Evolutionary conservation across 495 filamentous ascomycete genomes (phyloP).

Genomic region (Annulohypoxylon maeteangense): DNA sequence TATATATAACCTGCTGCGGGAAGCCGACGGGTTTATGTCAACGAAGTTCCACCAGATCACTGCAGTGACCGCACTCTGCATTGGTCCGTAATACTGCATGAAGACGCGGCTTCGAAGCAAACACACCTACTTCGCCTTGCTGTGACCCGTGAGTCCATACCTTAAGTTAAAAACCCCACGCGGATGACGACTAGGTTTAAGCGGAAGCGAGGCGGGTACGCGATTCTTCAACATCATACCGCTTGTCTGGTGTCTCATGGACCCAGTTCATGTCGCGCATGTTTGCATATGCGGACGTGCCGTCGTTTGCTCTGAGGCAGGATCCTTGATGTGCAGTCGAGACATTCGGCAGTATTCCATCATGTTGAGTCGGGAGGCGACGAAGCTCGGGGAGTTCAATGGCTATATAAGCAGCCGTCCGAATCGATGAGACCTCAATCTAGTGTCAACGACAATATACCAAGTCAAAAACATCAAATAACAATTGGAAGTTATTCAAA

Average conservation of each 20-base stretch:
- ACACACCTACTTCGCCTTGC: background rate
- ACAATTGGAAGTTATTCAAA: background rate
- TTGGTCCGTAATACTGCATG: background rate
- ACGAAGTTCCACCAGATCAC: constrained; percentile 14
- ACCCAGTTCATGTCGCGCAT: constrained; percentile 3
- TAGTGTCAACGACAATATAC: background rate
- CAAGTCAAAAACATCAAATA: background rate
- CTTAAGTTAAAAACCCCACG: background rate
- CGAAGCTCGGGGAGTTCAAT: background rate
- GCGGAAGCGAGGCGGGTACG: constrained; percentile 1
- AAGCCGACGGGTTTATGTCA: constrained; percentile 16
- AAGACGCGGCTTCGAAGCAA: constrained; percentile 16
- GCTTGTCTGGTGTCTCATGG: constrained; percentile 15
- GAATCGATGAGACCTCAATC: background rate
- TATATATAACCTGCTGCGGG: constrained; percentile 1
- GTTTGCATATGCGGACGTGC: constrained; percentile 16
- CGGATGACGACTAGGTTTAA: background rate
- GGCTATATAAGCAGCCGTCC: background rate
- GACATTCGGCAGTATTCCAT: constrained; percentile 10
- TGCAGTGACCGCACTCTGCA: background rate
- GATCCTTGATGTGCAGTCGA: background rate
- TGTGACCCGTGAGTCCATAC: background rate
- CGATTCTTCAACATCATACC: background rate
- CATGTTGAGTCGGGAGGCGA: background rate
- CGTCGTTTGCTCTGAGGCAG: constrained; percentile 16